Percentiles rank a stretch among this genome's conserved stretches.
phyloP scores from a whole-genome alignment of 495 filamentous ascomycete species.

The Trichoderma erinaceum region DNA sequence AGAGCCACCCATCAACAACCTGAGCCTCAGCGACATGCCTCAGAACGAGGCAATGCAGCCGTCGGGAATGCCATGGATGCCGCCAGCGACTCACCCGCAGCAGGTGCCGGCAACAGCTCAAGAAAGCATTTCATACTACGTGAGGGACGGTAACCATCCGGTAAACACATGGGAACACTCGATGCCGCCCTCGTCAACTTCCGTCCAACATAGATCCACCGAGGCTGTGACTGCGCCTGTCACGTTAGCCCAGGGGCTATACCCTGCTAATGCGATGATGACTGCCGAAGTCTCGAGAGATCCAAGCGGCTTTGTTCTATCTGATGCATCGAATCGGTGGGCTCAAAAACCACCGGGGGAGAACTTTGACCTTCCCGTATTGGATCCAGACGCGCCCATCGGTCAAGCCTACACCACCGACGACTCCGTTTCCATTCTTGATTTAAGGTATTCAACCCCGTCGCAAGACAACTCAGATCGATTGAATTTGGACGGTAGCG shows the following conservation, averaged over 20 bases:
- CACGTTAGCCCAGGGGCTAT: slow-evolving; percentile 3
- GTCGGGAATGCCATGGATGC: not conserved
- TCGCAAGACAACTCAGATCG: slow-evolving; percentile 34
- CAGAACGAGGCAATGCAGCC: slow-evolving; percentile 2
- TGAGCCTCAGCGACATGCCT: slow-evolving; percentile 6
- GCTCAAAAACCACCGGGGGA: slow-evolving; percentile 46
- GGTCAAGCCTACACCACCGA: slow-evolving; percentile 51
- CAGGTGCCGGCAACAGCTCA: slow-evolving; percentile 11
- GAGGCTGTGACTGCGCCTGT: slow-evolving; percentile 17
- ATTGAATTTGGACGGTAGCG: slow-evolving; percentile 34
- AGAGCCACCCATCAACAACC: not conserved
- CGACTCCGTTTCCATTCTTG: slow-evolving; percentile 50
- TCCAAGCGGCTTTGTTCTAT: slow-evolving; percentile 21
- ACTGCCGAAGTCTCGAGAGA: slow-evolving; percentile 20
- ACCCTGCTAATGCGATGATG: slow-evolving; percentile 17
- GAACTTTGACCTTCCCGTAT: slow-evolving; percentile 37
- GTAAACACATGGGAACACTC: slow-evolving; percentile 3
- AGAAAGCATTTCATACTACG: not conserved
- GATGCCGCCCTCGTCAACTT: not conserved
- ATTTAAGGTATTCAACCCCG: slow-evolving; percentile 39
- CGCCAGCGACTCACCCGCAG: not conserved
- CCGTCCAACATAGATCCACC: not conserved
- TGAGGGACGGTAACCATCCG: not conserved
- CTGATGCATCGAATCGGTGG: slow-evolving; percentile 40
- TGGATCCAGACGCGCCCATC: slow-evolving; percentile 47